phyloP scores from a whole-genome alignment of 225 moss, liverwort and hornwort species.

The Polytrichum formosum region DNA sequence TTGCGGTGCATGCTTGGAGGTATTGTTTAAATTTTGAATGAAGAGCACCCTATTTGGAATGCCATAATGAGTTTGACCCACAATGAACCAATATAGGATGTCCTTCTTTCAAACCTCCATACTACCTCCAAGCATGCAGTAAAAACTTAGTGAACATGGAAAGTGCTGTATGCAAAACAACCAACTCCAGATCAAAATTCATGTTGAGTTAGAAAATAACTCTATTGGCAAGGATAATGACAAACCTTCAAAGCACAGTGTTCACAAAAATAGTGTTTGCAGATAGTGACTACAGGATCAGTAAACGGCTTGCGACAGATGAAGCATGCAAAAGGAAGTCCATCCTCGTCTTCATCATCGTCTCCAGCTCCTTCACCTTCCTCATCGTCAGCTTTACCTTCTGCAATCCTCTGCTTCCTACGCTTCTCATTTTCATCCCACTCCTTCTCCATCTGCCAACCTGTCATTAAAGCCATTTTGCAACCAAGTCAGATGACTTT shows the following conservation, averaged over 20 bases:
- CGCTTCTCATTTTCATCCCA: conserved; percentile 80
- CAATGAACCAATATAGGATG: too few species aligned
- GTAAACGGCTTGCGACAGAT: conserved; percentile 83
- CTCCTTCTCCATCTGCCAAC: conserved; percentile 97
- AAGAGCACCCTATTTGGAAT: too few species aligned
- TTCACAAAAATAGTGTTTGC: conserved; percentile 97
- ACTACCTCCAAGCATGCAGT: too few species aligned
- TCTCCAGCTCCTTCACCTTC: conserved; percentile 35
- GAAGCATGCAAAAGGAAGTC: conserved; percentile 80
- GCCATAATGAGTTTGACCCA: too few species aligned
- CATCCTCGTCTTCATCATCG: conserved; percentile 79
- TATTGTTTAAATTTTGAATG: too few species aligned
- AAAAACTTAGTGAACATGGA: too few species aligned
- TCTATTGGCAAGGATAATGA: neutral
- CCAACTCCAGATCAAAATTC: too few species aligned
- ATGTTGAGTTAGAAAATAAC: too few species aligned
- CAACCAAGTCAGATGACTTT: too few species aligned
- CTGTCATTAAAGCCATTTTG: conserved; percentile 16
- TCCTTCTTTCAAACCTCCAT: too few species aligned
- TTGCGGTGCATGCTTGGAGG: too few species aligned
- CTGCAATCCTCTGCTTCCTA: conserved; percentile 58
- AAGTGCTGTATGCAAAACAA: too few species aligned
- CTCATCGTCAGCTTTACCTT: conserved; percentile 49
- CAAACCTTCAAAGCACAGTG: conserved; percentile 91
- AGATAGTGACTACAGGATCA: conserved; percentile 78